Conservation (phyloP, 1,139 yeast genomes). For the Kurtzmaniella quercitrusa region DNA sequence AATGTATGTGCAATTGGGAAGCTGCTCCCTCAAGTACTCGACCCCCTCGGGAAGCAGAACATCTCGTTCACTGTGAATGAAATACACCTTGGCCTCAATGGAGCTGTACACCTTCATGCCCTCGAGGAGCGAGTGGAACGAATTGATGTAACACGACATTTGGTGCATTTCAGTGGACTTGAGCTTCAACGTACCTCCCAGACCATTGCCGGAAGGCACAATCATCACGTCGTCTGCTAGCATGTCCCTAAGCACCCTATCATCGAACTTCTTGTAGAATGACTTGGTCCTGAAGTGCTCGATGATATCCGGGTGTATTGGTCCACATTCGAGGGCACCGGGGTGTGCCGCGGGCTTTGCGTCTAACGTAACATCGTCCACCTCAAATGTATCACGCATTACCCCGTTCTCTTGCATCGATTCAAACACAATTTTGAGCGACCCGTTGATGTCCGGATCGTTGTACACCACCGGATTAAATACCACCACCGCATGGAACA, state of each 20-base stretch:
- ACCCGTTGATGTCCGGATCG: conserved; percentile 8
- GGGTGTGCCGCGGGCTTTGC: background rate
- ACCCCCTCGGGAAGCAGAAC: conserved; percentile 30
- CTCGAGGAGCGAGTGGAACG: conserved; percentile 20
- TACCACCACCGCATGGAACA: conserved; percentile 45
- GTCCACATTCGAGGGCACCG: conserved; percentile 4
- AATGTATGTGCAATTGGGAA: conserved; percentile 8
- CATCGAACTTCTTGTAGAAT: conserved; percentile 40
- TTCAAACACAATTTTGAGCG: conserved; percentile 7
- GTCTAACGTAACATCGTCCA: conserved; percentile 5
- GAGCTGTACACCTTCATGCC: conserved; percentile 21
- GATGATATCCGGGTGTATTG: conserved; percentile 21
- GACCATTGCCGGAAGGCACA: conserved; percentile 16
- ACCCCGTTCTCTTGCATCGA: conserved; percentile 8
- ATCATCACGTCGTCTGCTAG: conserved; percentile 22
- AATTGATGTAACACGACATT: conserved; percentile 37
- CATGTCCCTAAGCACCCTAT: conserved; percentile 34
- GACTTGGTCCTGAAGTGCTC: conserved; percentile 36
- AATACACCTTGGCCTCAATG: conserved; percentile 37
- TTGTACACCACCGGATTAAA: conserved; percentile 54
- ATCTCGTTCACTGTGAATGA: conserved; percentile 38
- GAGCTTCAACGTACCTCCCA: conserved; percentile 15
- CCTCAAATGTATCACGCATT: conserved; percentile 8
- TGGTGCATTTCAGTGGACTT: conserved; percentile 38
- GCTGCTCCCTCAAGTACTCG: conserved; percentile 13